Base-by-base conservation (phyloP, 306 rosid species). In the Rubus parviflorus region DNA sequence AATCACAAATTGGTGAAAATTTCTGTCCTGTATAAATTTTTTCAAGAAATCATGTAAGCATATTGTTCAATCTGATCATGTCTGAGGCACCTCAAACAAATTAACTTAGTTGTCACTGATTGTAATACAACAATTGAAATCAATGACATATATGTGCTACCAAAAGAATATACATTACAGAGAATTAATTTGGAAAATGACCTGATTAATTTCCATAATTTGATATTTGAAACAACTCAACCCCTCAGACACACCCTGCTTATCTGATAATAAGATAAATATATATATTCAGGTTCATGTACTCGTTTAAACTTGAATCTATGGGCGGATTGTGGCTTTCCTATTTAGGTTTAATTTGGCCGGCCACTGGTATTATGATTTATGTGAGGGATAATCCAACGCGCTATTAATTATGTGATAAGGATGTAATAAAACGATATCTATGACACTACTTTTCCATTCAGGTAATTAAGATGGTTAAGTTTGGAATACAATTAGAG, bases 1-100 rank as follows among this genome's bases (percentile, higher is more conserved):
- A 37, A 72, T 13, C 38, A 20, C 66, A 72, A 41, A n/a, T 71
- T 41, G 75, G 47, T 71, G 61, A 70, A 30, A 51, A 17, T n/a
- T 19, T 72, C 45, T 54, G 4, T 20, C 22, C n/a, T 54, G 51
- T 40, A 20, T 15, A 72, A 15, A 72, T 13, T 0, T 19, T 68
- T 70, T 25, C 23, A 70, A 30, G 30, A 70, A 9, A 3, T 4
- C 30, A 25, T 25, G 30, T 25, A 25, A 25, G 30, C 30, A 25
- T 25, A 25, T 25, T 25, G 30, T 25, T 25, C 30, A 1, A 25
- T 25, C 4, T 30, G 3, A 70, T 70, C 30, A 20, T 13, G 20
- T 25, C 30, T 25, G 30, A 25, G 30, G 30, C 1, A 25, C 30
- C 30, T 25, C 1, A 25, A 25, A 25, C 30, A 25, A 25, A n/a